Evolutionary conservation across 192 early-diverging fungal genomes (phyloP).

Genomic region (Neocallimastix lanati): DNA sequence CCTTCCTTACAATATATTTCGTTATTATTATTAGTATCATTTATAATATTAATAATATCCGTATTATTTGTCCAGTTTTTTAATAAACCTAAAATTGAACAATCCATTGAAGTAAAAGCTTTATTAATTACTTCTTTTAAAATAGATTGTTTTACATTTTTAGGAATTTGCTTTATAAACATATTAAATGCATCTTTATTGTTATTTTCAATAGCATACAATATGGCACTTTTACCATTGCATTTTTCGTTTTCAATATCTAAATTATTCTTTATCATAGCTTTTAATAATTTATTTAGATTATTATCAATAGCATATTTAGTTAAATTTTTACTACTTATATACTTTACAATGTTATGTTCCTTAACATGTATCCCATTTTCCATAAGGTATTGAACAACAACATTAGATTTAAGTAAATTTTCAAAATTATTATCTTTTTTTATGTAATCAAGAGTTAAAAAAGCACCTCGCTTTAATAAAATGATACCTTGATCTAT

Average conservation of each 20-base stretch:
- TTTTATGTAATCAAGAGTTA: neutral
- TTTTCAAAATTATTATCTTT: neutral
- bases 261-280: neutral
- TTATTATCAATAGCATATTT: neutral
- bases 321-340: too few relatives aligned
- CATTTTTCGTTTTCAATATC: neutral
- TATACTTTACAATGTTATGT: neutral
- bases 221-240: neutral
- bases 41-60: neutral
- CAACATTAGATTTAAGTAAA: neutral
- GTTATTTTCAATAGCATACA: neutral
- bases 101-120: neutral
- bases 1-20: neutral
- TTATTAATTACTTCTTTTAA: neutral
- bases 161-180: neutral
- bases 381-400: neutral
- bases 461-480: neutral
- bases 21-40: neutral
- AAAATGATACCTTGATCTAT: neutral
- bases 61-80: neutral
- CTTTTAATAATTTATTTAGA: neutral
- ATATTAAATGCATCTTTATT: neutral
- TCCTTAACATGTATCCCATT: neutral
- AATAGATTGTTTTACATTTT: neutral
- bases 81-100: neutral